phyloP scores from a whole-genome alignment of 495 filamentous ascomycete species.

The Aspergillus sclerotioniger region DNA sequence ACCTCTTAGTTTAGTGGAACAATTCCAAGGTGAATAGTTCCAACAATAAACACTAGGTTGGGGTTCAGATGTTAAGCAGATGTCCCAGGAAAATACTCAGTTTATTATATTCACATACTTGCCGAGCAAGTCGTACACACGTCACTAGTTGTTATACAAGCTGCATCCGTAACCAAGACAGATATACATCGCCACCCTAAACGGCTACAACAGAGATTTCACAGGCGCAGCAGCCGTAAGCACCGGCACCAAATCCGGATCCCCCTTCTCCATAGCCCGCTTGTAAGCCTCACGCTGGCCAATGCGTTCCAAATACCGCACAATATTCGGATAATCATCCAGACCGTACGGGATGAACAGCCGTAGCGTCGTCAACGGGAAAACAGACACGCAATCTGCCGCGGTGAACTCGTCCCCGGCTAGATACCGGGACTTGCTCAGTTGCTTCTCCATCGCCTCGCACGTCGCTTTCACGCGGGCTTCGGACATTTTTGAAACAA shows the following conservation, averaged over 20 bases:
- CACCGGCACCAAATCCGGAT: conserved; percentile 35
- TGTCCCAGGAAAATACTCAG: too few relatives aligned
- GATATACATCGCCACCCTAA: too few relatives aligned
- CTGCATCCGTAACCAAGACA: too few relatives aligned
- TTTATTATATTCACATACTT: too few relatives aligned
- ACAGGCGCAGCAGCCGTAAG: conserved; percentile 6
- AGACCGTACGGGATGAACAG: conserved; percentile 42
- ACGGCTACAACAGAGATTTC: too few relatives aligned
- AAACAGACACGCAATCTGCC: conserved; percentile 59
- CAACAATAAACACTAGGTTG: too few relatives aligned
- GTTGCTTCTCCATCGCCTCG: conserved; percentile 36
- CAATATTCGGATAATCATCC: conserved; percentile 37
- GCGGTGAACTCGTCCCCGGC: conserved; percentile 57
- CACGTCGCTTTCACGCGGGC: conserved; percentile 26
- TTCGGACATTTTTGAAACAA: conserved; percentile 8
- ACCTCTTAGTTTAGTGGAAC: too few relatives aligned
- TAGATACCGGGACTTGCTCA: conserved; percentile 43
- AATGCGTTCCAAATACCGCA: conserved; percentile 46
- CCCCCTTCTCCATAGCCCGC: conserved; percentile 45
- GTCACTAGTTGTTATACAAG: too few relatives aligned
- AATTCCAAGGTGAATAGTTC: too few relatives aligned
- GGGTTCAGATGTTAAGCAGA: too few relatives aligned
- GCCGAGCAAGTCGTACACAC: too few relatives aligned
- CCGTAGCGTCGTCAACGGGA: conserved; percentile 51
- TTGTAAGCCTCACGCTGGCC: conserved; percentile 39